phyloP scores from a whole-genome alignment of 441 rosid genomes.

The Erodium moschatum region DNA sequence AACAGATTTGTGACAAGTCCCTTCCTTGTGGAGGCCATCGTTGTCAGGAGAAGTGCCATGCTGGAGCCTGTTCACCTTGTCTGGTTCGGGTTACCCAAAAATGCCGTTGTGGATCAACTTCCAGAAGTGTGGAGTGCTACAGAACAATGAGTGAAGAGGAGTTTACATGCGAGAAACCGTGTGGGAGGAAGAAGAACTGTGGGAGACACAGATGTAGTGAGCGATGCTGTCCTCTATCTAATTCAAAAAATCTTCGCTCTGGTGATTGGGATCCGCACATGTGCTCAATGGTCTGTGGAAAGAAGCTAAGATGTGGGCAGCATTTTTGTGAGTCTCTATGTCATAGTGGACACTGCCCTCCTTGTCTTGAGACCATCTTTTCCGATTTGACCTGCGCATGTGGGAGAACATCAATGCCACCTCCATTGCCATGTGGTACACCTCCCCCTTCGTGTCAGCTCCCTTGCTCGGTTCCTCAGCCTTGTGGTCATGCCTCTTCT shows the following conservation, averaged over 20 bases:
- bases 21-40: conserved; percentile 66
- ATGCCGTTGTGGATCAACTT: conserved; percentile 78
- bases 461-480: conserved; percentile 66
- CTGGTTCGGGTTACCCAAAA: conserved; percentile 54
- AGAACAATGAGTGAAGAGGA: conserved; percentile 43
- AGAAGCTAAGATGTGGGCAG: conserved; percentile 89
- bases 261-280: conserved; percentile 81
- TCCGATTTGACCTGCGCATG: conserved; percentile 91
- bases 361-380: conserved; percentile 91
- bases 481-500: conserved; percentile 85
- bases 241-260: conserved; percentile 29
- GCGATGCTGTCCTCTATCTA: conserved; percentile 83
- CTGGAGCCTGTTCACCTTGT: conserved; percentile 76
- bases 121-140: conserved; percentile 66
- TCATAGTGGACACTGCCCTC: conserved; percentile 96
- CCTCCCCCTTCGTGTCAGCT: conserved; percentile 85
- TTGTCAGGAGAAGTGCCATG: conserved; percentile 72
- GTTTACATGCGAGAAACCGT: conserved; percentile 67
- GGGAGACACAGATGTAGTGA: conserved; percentile 96
- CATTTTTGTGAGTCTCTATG: conserved; percentile 83
- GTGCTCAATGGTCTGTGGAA: conserved; percentile 82
- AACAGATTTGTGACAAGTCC: conserved; percentile 50
- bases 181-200: conserved; percentile 81
- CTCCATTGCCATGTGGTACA: conserved; percentile 95
- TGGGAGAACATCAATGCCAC: conserved; percentile 85